A percentile compares a stretch with the other conserved stretches of the same genome.
Evolutionary conservation across 441 rosid genomes (phyloP).

Genomic region (Populus tomentosa): DNA sequence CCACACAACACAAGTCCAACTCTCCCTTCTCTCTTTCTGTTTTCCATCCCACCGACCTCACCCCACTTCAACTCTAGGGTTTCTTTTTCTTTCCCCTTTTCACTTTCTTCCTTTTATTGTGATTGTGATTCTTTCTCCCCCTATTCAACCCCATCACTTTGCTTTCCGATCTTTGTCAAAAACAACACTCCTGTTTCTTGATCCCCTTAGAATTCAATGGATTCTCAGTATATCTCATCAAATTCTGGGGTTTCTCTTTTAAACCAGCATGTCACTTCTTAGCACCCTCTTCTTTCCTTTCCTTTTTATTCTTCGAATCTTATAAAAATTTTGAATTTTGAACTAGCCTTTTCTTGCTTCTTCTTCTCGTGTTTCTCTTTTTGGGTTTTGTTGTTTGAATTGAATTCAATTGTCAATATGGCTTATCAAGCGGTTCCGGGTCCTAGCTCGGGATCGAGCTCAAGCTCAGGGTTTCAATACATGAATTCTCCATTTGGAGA

Average conservation of each 20-base stretch:
- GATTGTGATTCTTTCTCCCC: background rate
- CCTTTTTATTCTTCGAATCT: background rate
- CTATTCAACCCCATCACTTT: slow-evolving; percentile 18
- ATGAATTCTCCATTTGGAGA: slow-evolving; percentile 86
- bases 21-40: slow-evolving; percentile 17
- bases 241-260: slow-evolving; percentile 30
- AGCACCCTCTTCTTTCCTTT: slow-evolving; percentile 4
- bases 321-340: slow-evolving; percentile 2
- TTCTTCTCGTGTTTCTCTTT: background rate
- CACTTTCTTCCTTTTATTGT: slow-evolving; percentile 7
- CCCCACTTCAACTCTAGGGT: slow-evolving; percentile 30
- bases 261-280: slow-evolving; percentile 2
- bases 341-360: background rate
- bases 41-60: slow-evolving; percentile 35
- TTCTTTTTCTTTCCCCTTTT: slow-evolving; percentile 1
- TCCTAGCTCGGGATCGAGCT: slow-evolving; percentile 52
- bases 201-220: slow-evolving; percentile 24
- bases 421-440: slow-evolving; percentile 70
- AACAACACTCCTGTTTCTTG: slow-evolving; percentile 11
- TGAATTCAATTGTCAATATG: slow-evolving; percentile 30
- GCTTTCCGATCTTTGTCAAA: slow-evolving; percentile 17
- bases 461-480: slow-evolving; percentile 58
- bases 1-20: slow-evolving; percentile 16
- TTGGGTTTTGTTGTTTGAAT: background rate
- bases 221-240: slow-evolving; percentile 35